Evolutionary conservation across 2,329 filamentous ascomycete genomes (phyloP).

Genomic region (Grosmannia huntii): DNA sequence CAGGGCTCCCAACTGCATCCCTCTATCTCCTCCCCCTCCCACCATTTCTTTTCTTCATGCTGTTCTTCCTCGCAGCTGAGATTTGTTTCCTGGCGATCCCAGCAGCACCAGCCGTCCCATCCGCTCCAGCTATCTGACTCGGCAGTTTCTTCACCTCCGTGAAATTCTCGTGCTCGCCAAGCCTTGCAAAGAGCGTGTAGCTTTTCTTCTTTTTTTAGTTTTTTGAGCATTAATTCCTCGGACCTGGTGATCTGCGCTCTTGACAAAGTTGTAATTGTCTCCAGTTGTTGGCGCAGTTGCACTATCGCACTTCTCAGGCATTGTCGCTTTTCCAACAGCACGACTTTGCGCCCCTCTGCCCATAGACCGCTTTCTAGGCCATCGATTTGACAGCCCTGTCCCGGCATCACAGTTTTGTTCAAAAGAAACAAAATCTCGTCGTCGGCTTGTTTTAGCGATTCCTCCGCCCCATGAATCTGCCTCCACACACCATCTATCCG

Average conservation of each 20-base stretch:
- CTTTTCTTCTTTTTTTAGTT: not conserved
- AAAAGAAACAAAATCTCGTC: not conserved
- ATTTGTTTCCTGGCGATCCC: constrained; percentile 1
- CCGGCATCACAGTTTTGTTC: too few relatives aligned
- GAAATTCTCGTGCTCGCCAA: constrained; percentile 6
- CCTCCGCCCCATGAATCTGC: not conserved
- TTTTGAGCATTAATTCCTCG: not conserved
- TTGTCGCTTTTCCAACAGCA: not conserved
- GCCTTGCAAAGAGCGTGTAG: constrained; percentile 1
- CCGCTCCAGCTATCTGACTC: not conserved
- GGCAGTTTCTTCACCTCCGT: not conserved
- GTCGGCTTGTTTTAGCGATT: not conserved
- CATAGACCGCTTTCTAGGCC: not conserved
- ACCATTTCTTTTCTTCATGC: not conserved
- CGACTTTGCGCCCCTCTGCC: not conserved
- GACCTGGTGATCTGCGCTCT: not conserved
- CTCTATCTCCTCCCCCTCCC: not conserved
- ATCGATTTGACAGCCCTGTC: not conserved
- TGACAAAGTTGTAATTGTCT: not conserved
- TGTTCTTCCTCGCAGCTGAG: not conserved
- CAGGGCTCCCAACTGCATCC: not conserved
- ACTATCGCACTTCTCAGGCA: not conserved
- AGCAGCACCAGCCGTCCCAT: constrained; percentile 9
- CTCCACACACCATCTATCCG: not conserved
- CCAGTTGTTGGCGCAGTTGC: not conserved